Evolutionary conservation across 176 grass and related monocot genomes (phyloP), one percentile per base, ranked within the genome.

Genomic region (Oryza rufipogon): DNA sequence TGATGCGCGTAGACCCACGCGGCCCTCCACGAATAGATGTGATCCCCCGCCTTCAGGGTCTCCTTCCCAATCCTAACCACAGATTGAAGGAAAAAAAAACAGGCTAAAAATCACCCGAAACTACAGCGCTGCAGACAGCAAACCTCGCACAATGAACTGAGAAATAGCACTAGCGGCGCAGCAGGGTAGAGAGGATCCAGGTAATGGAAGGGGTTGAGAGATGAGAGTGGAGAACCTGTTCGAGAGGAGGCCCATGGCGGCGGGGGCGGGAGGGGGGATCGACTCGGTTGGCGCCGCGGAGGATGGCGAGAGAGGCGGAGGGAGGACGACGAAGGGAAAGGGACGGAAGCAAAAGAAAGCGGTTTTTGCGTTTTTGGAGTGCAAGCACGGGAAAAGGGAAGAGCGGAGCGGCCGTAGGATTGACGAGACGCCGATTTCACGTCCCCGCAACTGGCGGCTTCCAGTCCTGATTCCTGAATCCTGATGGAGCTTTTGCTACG

Each of bases 1-100:
- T 95, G 93, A 88, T 95, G 93, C 39, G 93, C 90, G 71, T 95
- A 95, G 76, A 92, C 80, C 81, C 91, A 95, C 0, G 88, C 93
- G 6, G 93, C 47, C 39, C 90, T 86, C 93, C 93, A 95, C 2
- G 93, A 95, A 82, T 95, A 92, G 87, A 95, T 88, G 76, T 95
- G 93, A 88, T 95, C 90, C 79, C 93, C 93, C 20, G 85, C 87
- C 85, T 90, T 92, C 20, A 95, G 84, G 80, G 76, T 86, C 85
- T 84, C 85, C 93, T 75, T 95, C 86, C 87, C 85, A 26, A 84
- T 84, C 88, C 93, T 95, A 51, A 5, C 6, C 76, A 38, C 76
- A 38, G n/a, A 56, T 2, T 9, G 26, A 25, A 39, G 2, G 14
- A 73, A 33, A 71, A 19, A n/a, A 33, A 71, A 65, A 71, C 20